Percentiles rank a stretch among this genome's conserved stretches.
phyloP scores from a whole-genome alignment of 2,329 filamentous ascomycete species.

The Elsinoe australis region DNA sequence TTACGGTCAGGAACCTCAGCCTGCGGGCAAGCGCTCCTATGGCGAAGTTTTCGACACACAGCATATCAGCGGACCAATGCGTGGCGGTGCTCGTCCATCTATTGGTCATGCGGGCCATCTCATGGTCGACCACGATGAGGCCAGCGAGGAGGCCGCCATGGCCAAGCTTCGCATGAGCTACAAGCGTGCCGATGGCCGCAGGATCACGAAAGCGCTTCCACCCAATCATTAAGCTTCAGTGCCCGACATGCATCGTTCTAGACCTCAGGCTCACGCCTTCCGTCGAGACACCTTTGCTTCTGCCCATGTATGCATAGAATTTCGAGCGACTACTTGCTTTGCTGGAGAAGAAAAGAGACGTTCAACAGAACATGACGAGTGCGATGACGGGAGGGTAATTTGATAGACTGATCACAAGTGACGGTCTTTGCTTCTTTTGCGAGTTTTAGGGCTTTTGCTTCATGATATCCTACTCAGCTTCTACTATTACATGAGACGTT shows the following conservation, averaged over 20 bases:
- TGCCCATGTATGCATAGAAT: too few relatives aligned
- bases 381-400: neutral
- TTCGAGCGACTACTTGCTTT: too few relatives aligned
- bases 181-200: conserved; percentile 38
- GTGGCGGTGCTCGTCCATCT: conserved; percentile 38
- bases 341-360: too few relatives aligned
- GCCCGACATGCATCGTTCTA: too few relatives aligned
- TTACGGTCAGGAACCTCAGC: conserved; percentile 22
- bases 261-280: neutral
- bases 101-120: conserved; percentile 24
- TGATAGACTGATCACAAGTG: too few relatives aligned
- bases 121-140: conserved; percentile 27
- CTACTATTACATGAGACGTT: too few relatives aligned
- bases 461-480: neutral
- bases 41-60: conserved; percentile 39
- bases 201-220: conserved; percentile 27
- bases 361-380: too few relatives aligned
- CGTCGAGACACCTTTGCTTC: too few relatives aligned
- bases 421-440: too few relatives aligned
- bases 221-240: conserved; percentile 14
- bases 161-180: conserved; percentile 38
- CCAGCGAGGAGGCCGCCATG: conserved; percentile 27
- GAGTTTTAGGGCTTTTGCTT: too few relatives aligned
- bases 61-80: conserved; percentile 38
- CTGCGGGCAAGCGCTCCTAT: conserved; percentile 40